These are phyloP conservation scores for Ophiorrhiza pumila DNA, from an alignment of 257 asterid species.

Conservation along the genomic window DNA sequence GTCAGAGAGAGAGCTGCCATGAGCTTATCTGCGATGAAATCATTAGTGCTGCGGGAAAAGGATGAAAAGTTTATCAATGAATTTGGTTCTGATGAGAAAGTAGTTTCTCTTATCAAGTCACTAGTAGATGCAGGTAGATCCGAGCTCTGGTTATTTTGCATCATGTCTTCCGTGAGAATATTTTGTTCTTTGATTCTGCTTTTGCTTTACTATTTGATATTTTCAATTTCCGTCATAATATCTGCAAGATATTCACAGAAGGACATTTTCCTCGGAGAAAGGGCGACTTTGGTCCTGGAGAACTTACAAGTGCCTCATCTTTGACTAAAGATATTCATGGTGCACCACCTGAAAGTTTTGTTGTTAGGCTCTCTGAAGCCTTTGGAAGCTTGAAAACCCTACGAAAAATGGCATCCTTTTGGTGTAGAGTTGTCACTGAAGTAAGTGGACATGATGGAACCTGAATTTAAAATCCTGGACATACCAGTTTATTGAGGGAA, in stretches of 20 bases:
- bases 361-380: slow-evolving; percentile 86
- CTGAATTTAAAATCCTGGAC: not conserved
- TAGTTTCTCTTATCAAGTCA: slow-evolving; percentile 58
- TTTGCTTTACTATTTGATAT: slow-evolving; percentile 43
- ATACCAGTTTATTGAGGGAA: not conserved
- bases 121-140: slow-evolving; percentile 82
- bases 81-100: slow-evolving; percentile 80
- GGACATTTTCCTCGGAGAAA: slow-evolving; percentile 55
- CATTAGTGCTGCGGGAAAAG: slow-evolving; percentile 84
- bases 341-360: slow-evolving; percentile 87
- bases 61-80: slow-evolving; percentile 72
- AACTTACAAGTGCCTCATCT: slow-evolving; percentile 44
- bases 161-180: slow-evolving; percentile 5
- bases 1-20: slow-evolving; percentile 90
- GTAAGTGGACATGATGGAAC: slow-evolving; percentile 51
- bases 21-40: slow-evolving; percentile 88
- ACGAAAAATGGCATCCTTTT: slow-evolving; percentile 79
- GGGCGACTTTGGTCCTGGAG: slow-evolving; percentile 41
- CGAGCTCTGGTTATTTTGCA: slow-evolving; percentile 39
- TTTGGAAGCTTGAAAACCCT: slow-evolving; percentile 83
- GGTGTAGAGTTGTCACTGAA: slow-evolving; percentile 82
- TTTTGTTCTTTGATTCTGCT: slow-evolving; percentile 11
- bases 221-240: slow-evolving; percentile 56
- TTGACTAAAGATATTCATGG: slow-evolving; percentile 90
- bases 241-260: slow-evolving; percentile 96